These are phyloP conservation scores for Fusarium virguliforme DNA, from an alignment of 2,329 filamentous ascomycete genomes.

Conservation along the genomic window DNA sequence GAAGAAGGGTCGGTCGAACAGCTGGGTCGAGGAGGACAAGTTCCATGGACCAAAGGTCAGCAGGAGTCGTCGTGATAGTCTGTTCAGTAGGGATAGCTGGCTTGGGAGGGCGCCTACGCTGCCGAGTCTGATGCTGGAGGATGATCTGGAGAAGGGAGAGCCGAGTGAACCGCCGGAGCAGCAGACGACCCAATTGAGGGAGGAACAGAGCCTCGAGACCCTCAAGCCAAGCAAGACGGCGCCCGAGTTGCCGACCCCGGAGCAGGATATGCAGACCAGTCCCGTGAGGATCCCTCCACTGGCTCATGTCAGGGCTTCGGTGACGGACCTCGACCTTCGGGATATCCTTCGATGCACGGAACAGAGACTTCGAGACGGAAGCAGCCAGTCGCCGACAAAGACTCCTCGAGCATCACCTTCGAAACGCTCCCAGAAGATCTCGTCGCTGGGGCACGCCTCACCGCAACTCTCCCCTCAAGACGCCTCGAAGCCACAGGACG, in stretches of 20 bases:
- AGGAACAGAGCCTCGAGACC: conserved; percentile 34
- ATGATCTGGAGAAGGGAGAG: conserved; percentile 47
- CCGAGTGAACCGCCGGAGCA: conserved; percentile 34
- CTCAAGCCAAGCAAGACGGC: conserved; percentile 45
- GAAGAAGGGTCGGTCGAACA: conserved; percentile 49
- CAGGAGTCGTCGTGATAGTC: conserved; percentile 50
- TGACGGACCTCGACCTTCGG: conserved; percentile 65
- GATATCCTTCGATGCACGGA: conserved; percentile 70
- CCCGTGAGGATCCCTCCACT: conserved; percentile 36
- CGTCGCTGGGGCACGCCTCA: conserved; percentile 45
- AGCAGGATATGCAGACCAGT: conserved; percentile 32
- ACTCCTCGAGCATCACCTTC: conserved; percentile 46
- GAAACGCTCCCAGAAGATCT: conserved; percentile 39
- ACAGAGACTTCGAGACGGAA: conserved; percentile 63
- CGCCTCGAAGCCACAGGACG: conserved; percentile 53
- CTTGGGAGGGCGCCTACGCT: conserved; percentile 57
- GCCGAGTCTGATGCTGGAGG: conserved; percentile 53
- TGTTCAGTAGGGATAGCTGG: conserved; percentile 56
- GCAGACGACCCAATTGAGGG: conserved; percentile 37
- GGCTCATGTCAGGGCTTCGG: conserved; percentile 45
- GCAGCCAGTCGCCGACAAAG: conserved; percentile 53
- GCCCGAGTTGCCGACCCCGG: conserved; percentile 38
- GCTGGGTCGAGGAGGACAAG: conserved; percentile 68
- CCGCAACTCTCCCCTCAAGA: conserved; percentile 51
- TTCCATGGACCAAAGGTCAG: conserved; percentile 65